These are phyloP conservation scores for Oxalis stricta DNA, from an alignment of 441 rosid genomes.

Conservation along the genomic window DNA sequence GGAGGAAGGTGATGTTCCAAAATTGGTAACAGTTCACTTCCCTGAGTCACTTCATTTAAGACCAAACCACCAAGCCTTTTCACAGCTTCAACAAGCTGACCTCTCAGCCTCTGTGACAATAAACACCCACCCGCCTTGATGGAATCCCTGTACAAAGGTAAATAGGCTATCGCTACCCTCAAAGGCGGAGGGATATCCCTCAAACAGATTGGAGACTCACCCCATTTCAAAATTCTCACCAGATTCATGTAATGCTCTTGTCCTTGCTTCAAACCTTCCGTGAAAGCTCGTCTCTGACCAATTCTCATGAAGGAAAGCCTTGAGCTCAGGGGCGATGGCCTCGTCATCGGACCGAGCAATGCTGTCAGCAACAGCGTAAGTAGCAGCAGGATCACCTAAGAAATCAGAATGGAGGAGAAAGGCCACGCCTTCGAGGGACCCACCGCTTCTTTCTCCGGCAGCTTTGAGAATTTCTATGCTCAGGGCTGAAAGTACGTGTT, in stretches of 20 bases:
- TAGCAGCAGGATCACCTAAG: constrained; percentile 67
- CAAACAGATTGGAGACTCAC: constrained; percentile 52
- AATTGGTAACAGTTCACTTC: constrained; percentile 44
- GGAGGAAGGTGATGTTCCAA: constrained; percentile 79
- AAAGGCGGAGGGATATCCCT: constrained; percentile 66
- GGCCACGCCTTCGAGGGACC: constrained; percentile 74
- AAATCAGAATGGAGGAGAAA: constrained; percentile 76
- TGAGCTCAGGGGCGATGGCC: constrained; percentile 55
- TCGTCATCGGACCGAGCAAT: constrained; percentile 72
- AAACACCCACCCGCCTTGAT: constrained; percentile 39
- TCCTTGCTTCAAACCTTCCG: constrained; percentile 61
- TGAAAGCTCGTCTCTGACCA: constrained; percentile 73
- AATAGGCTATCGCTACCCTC: constrained; percentile 67
- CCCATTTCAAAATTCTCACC: constrained; percentile 48
- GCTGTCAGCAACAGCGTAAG: constrained; percentile 70
- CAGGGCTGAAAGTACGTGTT: constrained; percentile 66
- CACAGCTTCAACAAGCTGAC: constrained; percentile 76
- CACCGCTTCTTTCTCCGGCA: constrained; percentile 88
- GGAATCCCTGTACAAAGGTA: constrained; percentile 82
- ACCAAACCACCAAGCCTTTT: constrained; percentile 54
- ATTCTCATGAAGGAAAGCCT: constrained; percentile 58
- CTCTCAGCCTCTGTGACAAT: constrained; percentile 69
- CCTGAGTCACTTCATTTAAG: constrained; percentile 41
- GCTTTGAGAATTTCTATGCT: constrained; percentile 83
- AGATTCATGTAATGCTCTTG: constrained; percentile 48